Conservation (phyloP, 2,329 filamentous ascomycete genomes). For the Colletotrichum salicis region DNA sequence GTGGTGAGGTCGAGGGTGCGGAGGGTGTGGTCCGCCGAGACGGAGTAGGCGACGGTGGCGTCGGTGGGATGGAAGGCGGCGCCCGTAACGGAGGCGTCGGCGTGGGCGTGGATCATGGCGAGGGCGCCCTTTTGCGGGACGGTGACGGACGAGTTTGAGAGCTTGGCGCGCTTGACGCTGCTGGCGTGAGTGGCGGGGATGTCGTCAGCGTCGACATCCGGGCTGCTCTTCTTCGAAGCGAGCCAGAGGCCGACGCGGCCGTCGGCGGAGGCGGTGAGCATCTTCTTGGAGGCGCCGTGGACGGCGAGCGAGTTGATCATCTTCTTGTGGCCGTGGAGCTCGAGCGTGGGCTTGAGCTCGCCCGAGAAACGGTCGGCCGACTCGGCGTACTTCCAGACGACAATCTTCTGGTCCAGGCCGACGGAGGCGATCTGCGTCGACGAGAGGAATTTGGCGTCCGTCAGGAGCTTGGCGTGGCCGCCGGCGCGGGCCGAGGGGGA, state of each 20-base stretch:
- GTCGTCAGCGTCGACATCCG: slow-evolving; percentile 75
- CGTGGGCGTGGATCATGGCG: slow-evolving; percentile 77
- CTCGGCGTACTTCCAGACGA: slow-evolving; percentile 90
- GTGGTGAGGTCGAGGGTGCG: slow-evolving; percentile 93
- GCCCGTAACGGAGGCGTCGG: slow-evolving; percentile 78
- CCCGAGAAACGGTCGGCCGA: slow-evolving; percentile 68
- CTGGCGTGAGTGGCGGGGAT: slow-evolving; percentile 74
- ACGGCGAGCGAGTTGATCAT: slow-evolving; percentile 80
- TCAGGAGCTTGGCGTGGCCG: slow-evolving; percentile 81
- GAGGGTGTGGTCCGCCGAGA: slow-evolving; percentile 90
- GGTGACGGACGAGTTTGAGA: slow-evolving; percentile 54
- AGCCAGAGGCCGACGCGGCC: slow-evolving; percentile 90
- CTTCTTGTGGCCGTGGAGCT: slow-evolving; percentile 84
- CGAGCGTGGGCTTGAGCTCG: slow-evolving; percentile 76
- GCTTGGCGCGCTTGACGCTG: slow-evolving; percentile 77
- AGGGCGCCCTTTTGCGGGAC: slow-evolving; percentile 81
- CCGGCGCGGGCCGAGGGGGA: slow-evolving; percentile 74
- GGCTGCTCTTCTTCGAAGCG: slow-evolving; percentile 78
- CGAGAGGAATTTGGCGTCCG: slow-evolving; percentile 85
- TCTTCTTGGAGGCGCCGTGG: slow-evolving; percentile 76
- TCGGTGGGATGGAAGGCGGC: slow-evolving; percentile 88
- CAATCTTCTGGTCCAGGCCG: slow-evolving; percentile 84
- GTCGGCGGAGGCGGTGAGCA: slow-evolving; percentile 88
- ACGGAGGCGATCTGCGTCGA: slow-evolving; percentile 82
- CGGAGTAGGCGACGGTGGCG: slow-evolving; percentile 88